Percentiles rank a stretch among this genome's conserved stretches.
Conservation (phyloP, 1,284 basidiomycete genomes). For the Boletus subluridellus region DNA sequence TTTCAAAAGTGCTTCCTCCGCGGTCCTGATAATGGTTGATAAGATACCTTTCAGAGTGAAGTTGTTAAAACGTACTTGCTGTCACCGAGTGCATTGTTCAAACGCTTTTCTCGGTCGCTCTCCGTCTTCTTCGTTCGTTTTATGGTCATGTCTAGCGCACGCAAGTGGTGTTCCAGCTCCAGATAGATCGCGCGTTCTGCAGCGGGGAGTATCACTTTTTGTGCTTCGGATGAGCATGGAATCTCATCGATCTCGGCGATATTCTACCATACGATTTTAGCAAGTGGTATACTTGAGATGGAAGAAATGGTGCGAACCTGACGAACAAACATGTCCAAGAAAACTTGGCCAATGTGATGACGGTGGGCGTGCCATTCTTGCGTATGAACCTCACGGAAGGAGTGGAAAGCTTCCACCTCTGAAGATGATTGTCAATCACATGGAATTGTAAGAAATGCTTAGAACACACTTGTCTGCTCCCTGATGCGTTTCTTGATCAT, state of each 20-base stretch:
- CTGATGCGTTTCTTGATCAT: constrained; percentile 75
- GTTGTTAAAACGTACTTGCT: constrained; percentile 60
- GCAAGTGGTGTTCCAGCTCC: constrained; percentile 92
- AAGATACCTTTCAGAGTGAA: neutral
- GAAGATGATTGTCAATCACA: constrained; percentile 9
- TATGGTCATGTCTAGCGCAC: constrained; percentile 84
- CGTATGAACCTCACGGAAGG: constrained; percentile 91
- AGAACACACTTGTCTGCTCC: constrained; percentile 73
- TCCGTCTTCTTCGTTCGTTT: constrained; percentile 83
- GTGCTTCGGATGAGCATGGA: constrained; percentile 67
- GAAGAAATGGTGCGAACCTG: constrained; percentile 51
- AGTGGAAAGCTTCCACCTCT: constrained; percentile 93
- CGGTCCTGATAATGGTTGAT: constrained; percentile 50
- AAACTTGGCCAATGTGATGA: constrained; percentile 78
- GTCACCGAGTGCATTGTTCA: constrained; percentile 84
- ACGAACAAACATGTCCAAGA: constrained; percentile 81
- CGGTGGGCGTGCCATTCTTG: constrained; percentile 90
- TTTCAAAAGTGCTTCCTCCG: constrained; percentile 89
- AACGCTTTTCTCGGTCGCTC: constrained; percentile 85
- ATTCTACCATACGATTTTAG: constrained; percentile 53
- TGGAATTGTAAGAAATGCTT: neutral
- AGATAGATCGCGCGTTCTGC: constrained; percentile 94
- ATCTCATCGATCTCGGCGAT: constrained; percentile 97
- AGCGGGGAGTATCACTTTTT: constrained; percentile 76
- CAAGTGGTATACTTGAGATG: neutral